Evolutionary conservation across 306 rosid species (phyloP).

Genomic region (Prunus campanulata): DNA sequence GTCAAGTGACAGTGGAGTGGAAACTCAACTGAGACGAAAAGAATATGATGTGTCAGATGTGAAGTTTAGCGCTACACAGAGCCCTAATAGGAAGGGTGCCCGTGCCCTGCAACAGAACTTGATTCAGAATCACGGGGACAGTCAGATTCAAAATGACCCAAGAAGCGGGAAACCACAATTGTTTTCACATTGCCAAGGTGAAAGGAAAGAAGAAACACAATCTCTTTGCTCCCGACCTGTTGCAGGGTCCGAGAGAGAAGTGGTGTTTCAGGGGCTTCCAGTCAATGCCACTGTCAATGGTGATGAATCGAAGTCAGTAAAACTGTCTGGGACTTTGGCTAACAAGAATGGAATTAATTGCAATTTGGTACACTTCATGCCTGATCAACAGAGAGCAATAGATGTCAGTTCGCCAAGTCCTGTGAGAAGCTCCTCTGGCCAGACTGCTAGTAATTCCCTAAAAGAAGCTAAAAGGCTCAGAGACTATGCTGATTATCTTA

Average conservation of each 20-base stretch:
- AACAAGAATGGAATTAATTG: slow-evolving; percentile 25
- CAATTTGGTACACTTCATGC: slow-evolving; percentile 29
- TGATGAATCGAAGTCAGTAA: slow-evolving; percentile 35
- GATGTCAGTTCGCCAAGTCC: slow-evolving; percentile 42
- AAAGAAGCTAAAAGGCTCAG: slow-evolving; percentile 61
- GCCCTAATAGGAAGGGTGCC: slow-evolving; percentile 29
- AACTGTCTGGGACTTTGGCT: slow-evolving; percentile 31
- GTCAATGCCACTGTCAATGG: slow-evolving; percentile 31
- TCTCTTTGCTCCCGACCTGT: slow-evolving; percentile 24
- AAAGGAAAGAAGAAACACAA: slow-evolving; percentile 30
- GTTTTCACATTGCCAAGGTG: slow-evolving; percentile 30
- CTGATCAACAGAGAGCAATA: slow-evolving; percentile 36
- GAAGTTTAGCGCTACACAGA: slow-evolving; percentile 34
- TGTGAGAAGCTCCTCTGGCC: slow-evolving; percentile 39
- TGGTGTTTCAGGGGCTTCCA: slow-evolving; percentile 31
- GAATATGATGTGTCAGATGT: slow-evolving; percentile 37
- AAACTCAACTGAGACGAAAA: slow-evolving; percentile 32
- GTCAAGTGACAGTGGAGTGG: slow-evolving; percentile 39
- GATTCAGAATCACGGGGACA: slow-evolving; percentile 40
- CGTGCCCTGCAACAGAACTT: slow-evolving; percentile 27
- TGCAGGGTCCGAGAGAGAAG: slow-evolving; percentile 37
- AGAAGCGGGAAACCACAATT: slow-evolving; percentile 41
- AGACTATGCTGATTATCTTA: slow-evolving; percentile 56
- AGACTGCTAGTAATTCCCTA: slow-evolving; percentile 43
- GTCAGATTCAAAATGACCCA: slow-evolving; percentile 27